phyloP scores from a whole-genome alignment of 2,329 filamentous ascomycete genomes.

The Fusarium virguliforme region DNA sequence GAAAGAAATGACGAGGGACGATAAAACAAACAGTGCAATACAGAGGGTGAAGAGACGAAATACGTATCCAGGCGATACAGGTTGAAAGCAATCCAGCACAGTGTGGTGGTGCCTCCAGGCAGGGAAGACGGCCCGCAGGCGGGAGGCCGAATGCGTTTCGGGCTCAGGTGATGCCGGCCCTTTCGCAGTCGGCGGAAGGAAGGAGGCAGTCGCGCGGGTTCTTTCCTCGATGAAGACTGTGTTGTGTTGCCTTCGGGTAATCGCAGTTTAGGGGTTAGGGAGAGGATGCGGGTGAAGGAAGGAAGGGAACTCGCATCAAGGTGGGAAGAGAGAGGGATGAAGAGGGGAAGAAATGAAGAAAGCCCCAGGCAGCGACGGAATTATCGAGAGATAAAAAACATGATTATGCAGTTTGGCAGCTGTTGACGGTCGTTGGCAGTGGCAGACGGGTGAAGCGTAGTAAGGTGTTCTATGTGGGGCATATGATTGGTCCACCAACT shows the following conservation, averaged over 20 bases:
- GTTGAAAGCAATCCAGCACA: not conserved
- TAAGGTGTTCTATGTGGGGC: not conserved
- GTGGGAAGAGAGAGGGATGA: not conserved
- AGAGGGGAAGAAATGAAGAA: not conserved
- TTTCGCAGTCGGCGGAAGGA: not conserved
- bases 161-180: not conserved
- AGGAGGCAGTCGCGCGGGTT: not conserved
- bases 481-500: slow-evolving; percentile 5
- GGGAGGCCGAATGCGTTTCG: slow-evolving; percentile 5
- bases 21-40: not conserved
- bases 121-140: slow-evolving; percentile 1
- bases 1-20: not conserved
- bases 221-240: not conserved
- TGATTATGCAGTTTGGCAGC: slow-evolving; percentile 21
- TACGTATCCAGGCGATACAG: not conserved
- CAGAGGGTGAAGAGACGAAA: not conserved
- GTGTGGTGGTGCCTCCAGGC: not conserved
- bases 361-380: slow-evolving; percentile 4
- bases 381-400: not conserved
- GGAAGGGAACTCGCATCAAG: slow-evolving; percentile 10
- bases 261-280: not conserved
- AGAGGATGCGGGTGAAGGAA: not conserved
- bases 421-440: slow-evolving; percentile 21
- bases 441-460: slow-evolving; percentile 8
- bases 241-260: not conserved